Evolutionary conservation across 192 early-diverging fungal genomes (phyloP).

Genomic region (Linnemannia zychae): DNA sequence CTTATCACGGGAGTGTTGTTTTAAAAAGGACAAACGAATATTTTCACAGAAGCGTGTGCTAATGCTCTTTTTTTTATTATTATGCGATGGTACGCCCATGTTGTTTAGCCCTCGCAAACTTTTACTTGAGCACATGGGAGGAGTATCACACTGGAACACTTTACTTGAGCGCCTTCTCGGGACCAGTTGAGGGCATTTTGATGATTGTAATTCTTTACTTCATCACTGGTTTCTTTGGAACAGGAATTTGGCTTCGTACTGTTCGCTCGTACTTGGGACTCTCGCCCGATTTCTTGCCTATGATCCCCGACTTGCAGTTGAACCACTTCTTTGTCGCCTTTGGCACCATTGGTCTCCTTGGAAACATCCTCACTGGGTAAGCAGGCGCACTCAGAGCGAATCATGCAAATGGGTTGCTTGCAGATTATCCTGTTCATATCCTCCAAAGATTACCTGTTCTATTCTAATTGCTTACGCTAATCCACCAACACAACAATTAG

Average conservation of each 20-base stretch:
- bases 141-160: constrained; percentile 93
- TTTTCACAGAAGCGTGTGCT: background rate
- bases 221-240: constrained; percentile 69
- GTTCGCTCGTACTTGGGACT: constrained; percentile 39
- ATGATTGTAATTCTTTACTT: constrained; percentile 72
- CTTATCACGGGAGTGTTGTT: background rate
- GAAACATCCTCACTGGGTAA: constrained; percentile 73
- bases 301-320: constrained; percentile 62
- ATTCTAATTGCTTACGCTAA: background rate
- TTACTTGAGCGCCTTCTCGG: constrained; percentile 87
- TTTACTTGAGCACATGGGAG: constrained; percentile 95
- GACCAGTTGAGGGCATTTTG: constrained; percentile 93
- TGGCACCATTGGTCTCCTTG: constrained; percentile 59
- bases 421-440: background rate
- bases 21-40: background rate
- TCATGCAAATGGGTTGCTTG: background rate
- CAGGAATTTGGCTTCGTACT: constrained; percentile 58
- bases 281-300: constrained; percentile 44
- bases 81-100: no score
- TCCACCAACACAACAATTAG: constrained; percentile 37
- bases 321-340: constrained; percentile 68
- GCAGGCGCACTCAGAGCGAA: constrained; percentile 26
- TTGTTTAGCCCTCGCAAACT: constrained; percentile 77
- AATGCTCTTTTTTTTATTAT: background rate
- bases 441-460: background rate